phyloP scores from a whole-genome alignment of 169 alveolate species.

The Babesia ovata region DNA sequence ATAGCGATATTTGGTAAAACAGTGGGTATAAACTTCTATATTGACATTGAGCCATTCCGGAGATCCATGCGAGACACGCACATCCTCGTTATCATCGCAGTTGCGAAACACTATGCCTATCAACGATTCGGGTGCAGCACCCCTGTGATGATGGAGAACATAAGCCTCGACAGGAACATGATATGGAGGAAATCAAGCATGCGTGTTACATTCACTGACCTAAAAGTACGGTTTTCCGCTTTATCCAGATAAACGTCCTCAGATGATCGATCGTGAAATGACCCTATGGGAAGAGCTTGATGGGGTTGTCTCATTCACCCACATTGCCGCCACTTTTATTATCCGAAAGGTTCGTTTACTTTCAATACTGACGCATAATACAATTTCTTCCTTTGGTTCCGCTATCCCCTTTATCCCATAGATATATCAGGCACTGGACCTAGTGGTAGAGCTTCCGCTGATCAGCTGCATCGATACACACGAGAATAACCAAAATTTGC shows the following conservation, averaged over 20 bases:
- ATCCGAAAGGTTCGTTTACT: constrained; percentile 5
- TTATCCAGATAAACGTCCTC: not conserved
- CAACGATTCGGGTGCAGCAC: not conserved
- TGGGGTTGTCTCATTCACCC: constrained; percentile 11
- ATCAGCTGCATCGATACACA: constrained; percentile 28
- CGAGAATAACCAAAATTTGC: not conserved
- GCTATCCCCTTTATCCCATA: not conserved
- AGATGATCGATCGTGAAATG: constrained; percentile 37
- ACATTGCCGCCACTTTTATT: not conserved
- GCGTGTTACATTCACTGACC: constrained; percentile 10
- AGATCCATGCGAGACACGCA: constrained; percentile 24
- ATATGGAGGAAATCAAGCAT: constrained; percentile 6
- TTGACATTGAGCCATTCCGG: constrained; percentile 26
- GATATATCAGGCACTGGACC: not conserved
- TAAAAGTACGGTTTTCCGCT: not conserved
- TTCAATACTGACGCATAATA: not conserved
- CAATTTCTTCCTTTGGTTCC: not conserved
- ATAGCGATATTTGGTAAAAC: not conserved
- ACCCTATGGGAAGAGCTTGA: not conserved
- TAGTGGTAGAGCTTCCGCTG: constrained; percentile 16
- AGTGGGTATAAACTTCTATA: constrained; percentile 28
- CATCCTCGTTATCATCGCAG: constrained; percentile 14
- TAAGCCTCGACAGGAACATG: too few species aligned
- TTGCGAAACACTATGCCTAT: constrained; percentile 5
- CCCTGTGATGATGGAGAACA: not conserved